phyloP scores from a whole-genome alignment of 352 stramenopile genomes.

The Phytophthora boehmeriae region DNA sequence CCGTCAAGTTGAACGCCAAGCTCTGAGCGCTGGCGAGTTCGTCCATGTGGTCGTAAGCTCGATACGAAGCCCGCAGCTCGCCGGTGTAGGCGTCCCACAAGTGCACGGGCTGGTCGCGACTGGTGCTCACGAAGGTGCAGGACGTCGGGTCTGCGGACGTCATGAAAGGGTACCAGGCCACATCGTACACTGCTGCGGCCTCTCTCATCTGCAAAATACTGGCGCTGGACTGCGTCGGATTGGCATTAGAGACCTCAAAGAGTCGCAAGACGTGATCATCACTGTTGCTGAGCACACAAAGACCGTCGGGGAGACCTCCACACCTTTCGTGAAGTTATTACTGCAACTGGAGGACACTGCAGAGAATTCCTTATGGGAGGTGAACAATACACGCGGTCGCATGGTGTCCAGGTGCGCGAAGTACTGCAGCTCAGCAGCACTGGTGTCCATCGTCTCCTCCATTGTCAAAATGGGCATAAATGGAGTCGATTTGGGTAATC shows the following conservation, averaged over 20 bases:
- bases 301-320: constrained; percentile 79
- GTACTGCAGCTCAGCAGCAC: not conserved
- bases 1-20: constrained; percentile 80
- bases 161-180: constrained; percentile 90
- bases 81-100: constrained; percentile 93
- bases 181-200: constrained; percentile 87
- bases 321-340: constrained; percentile 84
- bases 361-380: constrained; percentile 36
- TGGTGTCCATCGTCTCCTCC: no score
- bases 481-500: no score
- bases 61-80: constrained; percentile 78
- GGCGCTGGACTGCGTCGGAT: not conserved
- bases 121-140: constrained; percentile 88
- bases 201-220: constrained; percentile 70
- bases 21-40: constrained; percentile 81
- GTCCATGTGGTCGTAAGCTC: constrained; percentile 86
- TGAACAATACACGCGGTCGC: constrained; percentile 28
- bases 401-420: constrained; percentile 6
- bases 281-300: constrained; percentile 87
- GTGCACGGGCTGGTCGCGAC: constrained; percentile 88
- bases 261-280: constrained; percentile 84
- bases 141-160: constrained; percentile 70
- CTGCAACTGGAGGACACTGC: constrained; percentile 8
- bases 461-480: no score
- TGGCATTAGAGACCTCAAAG: constrained; percentile 59